Percentiles rank a stretch among this genome's conserved stretches.
These are phyloP conservation scores for Daldinia eschscholtzii DNA, from an alignment of 2,329 filamentous ascomycete genomes.

Conservation along the genomic window DNA sequence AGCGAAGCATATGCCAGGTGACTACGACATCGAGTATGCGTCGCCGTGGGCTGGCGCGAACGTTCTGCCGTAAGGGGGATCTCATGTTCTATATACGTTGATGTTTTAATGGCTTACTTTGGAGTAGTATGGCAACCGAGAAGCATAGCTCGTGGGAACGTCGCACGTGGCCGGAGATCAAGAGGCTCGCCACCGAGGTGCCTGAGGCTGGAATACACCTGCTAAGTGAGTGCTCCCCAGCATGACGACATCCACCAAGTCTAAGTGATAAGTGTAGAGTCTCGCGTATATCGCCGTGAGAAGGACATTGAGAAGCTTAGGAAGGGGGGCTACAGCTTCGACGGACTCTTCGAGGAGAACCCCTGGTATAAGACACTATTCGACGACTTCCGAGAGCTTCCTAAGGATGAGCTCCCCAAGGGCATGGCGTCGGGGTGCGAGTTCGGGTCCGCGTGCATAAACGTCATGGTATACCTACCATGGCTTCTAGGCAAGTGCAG, in stretches of 20 bases:
- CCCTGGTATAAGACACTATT: conserved; percentile 82
- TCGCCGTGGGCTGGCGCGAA: conserved; percentile 61
- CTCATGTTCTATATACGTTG: not conserved
- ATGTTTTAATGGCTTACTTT: conserved; percentile 19
- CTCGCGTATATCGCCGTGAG: conserved; percentile 65
- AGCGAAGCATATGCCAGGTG: conserved; percentile 92
- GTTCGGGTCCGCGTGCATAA: conserved; percentile 92
- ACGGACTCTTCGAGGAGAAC: conserved; percentile 73
- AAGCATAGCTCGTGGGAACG: conserved; percentile 51
- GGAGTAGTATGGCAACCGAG: conserved; percentile 47
- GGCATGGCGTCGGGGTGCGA: conserved; percentile 78
- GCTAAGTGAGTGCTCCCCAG: conserved; percentile 44
- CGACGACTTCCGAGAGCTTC: conserved; percentile 76
- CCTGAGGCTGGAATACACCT: conserved; percentile 54
- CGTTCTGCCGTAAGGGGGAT: conserved; percentile 50
- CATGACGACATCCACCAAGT: not conserved
- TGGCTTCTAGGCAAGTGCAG: conserved; percentile 87
- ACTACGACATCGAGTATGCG: conserved; percentile 90
- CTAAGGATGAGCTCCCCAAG: conserved; percentile 68
- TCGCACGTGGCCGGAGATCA: conserved; percentile 51
- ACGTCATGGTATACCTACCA: conserved; percentile 87
- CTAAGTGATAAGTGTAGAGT: conserved; percentile 54
- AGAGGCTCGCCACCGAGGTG: conserved; percentile 50
- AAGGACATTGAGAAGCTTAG: conserved; percentile 67
- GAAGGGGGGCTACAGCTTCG: conserved; percentile 67